These are phyloP conservation scores for Suhomyces bokatorum DNA, from an alignment of 1,139 yeast species.

Conservation along the genomic window DNA sequence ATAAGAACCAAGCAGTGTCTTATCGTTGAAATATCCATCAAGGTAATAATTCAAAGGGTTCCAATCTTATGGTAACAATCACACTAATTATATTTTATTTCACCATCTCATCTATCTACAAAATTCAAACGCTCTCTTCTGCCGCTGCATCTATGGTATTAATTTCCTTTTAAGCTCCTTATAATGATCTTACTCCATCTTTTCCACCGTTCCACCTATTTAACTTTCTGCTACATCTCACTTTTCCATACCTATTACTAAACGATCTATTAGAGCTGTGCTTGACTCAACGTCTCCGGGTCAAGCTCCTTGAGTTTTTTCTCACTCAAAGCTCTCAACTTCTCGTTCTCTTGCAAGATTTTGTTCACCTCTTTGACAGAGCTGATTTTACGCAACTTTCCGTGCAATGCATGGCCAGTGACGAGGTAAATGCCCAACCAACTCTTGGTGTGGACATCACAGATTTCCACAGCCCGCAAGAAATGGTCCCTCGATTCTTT, in stretches of 20 bases:
- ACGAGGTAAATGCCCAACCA: slow-evolving; percentile 72
- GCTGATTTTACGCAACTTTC: slow-evolving; percentile 22
- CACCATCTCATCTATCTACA: no score
- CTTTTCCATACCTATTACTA: background rate
- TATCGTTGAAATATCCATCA: no score
- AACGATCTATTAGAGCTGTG: background rate
- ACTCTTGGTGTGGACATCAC: slow-evolving; percentile 65
- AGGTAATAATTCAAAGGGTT: no score
- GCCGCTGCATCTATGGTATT: no score
- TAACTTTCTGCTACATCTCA: no score
- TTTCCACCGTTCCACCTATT: no score
- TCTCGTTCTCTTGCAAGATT: slow-evolving; percentile 25
- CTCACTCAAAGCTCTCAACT: slow-evolving; percentile 21
- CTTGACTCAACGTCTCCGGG: slow-evolving; percentile 1
- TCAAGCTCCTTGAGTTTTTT: slow-evolving; percentile 24
- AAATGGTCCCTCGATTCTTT: slow-evolving; percentile 53
- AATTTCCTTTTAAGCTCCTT: no score
- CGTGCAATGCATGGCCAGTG: slow-evolving; percentile 22
- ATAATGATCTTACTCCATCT: no score
- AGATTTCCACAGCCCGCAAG: slow-evolving; percentile 71
- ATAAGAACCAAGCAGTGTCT: no score
- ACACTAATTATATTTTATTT: no score
- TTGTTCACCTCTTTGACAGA: slow-evolving; percentile 23
- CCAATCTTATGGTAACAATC: no score
- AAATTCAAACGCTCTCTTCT: no score